Evolutionary conservation across 2,329 filamentous ascomycete genomes (phyloP).

Genomic region (Domatiomyces catenatus): DNA sequence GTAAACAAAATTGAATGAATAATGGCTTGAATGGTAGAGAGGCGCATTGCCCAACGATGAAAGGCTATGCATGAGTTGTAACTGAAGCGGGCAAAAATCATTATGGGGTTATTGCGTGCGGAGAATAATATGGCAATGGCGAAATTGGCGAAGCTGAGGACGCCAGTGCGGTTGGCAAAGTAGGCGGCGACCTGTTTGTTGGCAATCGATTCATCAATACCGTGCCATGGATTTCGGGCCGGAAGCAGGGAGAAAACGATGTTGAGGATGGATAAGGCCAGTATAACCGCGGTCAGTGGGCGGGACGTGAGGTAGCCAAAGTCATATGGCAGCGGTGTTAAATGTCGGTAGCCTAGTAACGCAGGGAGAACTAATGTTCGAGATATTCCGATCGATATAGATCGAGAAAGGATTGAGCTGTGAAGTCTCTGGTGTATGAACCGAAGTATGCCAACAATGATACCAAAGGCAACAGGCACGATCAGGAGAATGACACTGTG

Average conservation of each 20-base stretch:
- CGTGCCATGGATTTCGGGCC: constrained; percentile 17
- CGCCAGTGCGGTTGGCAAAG: constrained; percentile 9
- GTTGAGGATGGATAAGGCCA: constrained; percentile 19
- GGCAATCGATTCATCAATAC: background rate
- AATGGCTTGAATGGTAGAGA: constrained; percentile 7
- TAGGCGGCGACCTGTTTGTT: constrained; percentile 5
- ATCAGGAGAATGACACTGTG: constrained; percentile 3
- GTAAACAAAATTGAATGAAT: constrained; percentile 11
- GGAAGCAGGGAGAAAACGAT: constrained; percentile 18
- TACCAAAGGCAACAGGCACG: background rate
- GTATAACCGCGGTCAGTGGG: constrained; percentile 18
- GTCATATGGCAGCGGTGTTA: constrained; percentile 7
- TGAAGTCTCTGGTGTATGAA: background rate
- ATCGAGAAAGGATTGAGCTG: too few relatives aligned
- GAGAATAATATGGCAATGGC: constrained; percentile 8
- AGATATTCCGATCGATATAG: too few relatives aligned
- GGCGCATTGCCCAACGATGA: constrained; percentile 8
- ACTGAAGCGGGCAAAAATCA: constrained; percentile 20
- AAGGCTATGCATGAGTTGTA: constrained; percentile 13
- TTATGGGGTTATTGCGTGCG: constrained; percentile 8
- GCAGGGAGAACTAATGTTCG: constrained; percentile 1
- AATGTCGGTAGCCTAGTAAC: constrained; percentile 7
- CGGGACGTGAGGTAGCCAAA: constrained; percentile 17
- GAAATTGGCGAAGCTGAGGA: constrained; percentile 12
- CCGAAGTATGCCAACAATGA: background rate